phyloP scores from a whole-genome alignment of 495 filamentous ascomycete genomes.

The Thermochaetoides thermophila region DNA sequence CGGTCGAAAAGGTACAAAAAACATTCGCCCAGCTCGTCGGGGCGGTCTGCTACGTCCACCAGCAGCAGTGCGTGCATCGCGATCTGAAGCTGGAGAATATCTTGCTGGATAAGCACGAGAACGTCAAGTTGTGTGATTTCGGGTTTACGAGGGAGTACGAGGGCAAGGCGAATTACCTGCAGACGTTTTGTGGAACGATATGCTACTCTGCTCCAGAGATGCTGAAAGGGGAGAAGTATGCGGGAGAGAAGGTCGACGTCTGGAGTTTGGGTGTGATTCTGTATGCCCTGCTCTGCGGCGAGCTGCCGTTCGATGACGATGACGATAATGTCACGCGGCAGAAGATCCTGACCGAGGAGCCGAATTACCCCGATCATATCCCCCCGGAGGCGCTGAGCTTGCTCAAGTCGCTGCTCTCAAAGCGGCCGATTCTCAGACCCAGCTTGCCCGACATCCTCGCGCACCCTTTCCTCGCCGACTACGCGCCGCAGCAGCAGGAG shows the following conservation, averaged over 20 bases:
- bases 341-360: conserved; percentile 72
- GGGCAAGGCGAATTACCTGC: conserved; percentile 83
- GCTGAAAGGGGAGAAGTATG: conserved; percentile 96
- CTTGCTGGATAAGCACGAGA: conserved; percentile 87
- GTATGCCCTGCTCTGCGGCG: conserved; percentile 80
- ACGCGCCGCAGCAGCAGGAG: conserved; percentile 77
- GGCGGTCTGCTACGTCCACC: conserved; percentile 89
- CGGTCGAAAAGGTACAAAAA: conserved; percentile 79
- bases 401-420: conserved; percentile 65
- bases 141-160: conserved; percentile 97
- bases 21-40: conserved; percentile 94
- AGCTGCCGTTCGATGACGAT: conserved; percentile 93
- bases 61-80: conserved; percentile 88
- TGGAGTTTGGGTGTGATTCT: conserved; percentile 97
- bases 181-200: conserved; percentile 95
- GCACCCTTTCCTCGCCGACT: conserved; percentile 78
- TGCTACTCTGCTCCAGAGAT: conserved; percentile 98
- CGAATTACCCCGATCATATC: conserved; percentile 67
- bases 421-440: conserved; percentile 73
- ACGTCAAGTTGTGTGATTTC: conserved; percentile 98
- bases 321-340: conserved; percentile 72
- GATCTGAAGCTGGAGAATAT: conserved; percentile 97
- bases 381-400: conserved; percentile 62
- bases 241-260: conserved; percentile 92
- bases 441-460: conserved; percentile 74